Evolutionary conservation across 345 rosid species (phyloP).

Genomic region (Salix viminalis): DNA sequence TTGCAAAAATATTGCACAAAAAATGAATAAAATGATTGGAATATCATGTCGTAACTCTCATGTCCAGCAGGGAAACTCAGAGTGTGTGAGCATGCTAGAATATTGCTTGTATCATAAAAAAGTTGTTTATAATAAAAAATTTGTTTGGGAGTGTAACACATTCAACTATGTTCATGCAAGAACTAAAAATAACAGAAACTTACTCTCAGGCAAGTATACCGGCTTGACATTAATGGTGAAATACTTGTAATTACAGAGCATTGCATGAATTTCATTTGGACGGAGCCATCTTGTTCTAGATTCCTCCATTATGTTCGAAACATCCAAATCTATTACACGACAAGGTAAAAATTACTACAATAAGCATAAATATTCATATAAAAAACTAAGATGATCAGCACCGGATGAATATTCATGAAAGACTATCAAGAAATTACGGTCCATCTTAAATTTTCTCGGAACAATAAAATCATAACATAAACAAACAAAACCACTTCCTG

Average conservation of each 20-base stretch:
- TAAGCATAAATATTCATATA: neutral
- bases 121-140: neutral
- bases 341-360: neutral
- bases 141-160: neutral
- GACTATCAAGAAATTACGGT: neutral
- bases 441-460: neutral
- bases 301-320: conserved; percentile 58
- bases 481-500: neutral
- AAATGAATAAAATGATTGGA: neutral
- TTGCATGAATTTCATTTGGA: conserved; percentile 89
- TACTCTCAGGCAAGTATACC: conserved; percentile 72
- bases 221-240: conserved; percentile 82
- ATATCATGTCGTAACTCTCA: neutral
- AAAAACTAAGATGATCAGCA: neutral
- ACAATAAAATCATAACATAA: neutral
- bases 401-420: neutral
- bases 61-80: neutral
- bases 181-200: conserved; percentile 10
- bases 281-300: conserved; percentile 88
- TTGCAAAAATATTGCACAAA: neutral
- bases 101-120: neutral
- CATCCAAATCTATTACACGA: conserved; percentile 68
- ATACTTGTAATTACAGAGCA: conserved; percentile 64
- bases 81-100: neutral
- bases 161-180: neutral